phyloP scores from a whole-genome alignment of 352 stramenopile species.

The Phytophthora aleatoria region DNA sequence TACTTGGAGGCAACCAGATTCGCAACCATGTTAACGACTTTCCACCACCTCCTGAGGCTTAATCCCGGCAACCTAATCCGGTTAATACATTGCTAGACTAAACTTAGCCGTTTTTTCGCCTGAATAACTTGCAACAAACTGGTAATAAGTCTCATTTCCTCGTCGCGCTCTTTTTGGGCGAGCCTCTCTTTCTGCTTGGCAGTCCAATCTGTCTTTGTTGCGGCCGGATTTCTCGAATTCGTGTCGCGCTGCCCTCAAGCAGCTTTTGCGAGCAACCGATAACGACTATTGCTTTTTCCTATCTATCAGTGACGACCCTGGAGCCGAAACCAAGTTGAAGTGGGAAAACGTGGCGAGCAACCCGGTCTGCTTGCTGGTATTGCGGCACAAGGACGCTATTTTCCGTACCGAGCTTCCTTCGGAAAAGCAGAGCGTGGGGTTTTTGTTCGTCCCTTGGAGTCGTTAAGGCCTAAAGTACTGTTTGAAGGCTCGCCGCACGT shows the following conservation, averaged over 20 bases:
- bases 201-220: too few relatives aligned
- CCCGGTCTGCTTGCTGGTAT: not conserved
- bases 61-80: conserved; percentile 18
- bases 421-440: not conserved
- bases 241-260: too few relatives aligned
- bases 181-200: too few relatives aligned
- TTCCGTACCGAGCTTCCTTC: conserved; percentile 1
- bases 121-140: conserved; percentile 1
- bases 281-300: not conserved
- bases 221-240: conserved; percentile 1
- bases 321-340: not conserved
- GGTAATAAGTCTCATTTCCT: conserved; percentile 3
- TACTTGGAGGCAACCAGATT: conserved; percentile 8
- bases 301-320: not conserved
- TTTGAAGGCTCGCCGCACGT: too few relatives aligned
- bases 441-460: too few relatives aligned
- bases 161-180: conserved; percentile 4
- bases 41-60: conserved; percentile 13
- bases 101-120: too few relatives aligned
- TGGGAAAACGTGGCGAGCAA: not conserved
- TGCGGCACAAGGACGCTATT: not conserved
- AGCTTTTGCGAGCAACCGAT: not conserved
- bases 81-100: not conserved
- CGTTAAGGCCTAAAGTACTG: too few relatives aligned
- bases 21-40: conserved; percentile 10